These are phyloP conservation scores for Clavispora santaluciae DNA, from an alignment of 805 yeast genomes.

Conservation along the genomic window DNA sequence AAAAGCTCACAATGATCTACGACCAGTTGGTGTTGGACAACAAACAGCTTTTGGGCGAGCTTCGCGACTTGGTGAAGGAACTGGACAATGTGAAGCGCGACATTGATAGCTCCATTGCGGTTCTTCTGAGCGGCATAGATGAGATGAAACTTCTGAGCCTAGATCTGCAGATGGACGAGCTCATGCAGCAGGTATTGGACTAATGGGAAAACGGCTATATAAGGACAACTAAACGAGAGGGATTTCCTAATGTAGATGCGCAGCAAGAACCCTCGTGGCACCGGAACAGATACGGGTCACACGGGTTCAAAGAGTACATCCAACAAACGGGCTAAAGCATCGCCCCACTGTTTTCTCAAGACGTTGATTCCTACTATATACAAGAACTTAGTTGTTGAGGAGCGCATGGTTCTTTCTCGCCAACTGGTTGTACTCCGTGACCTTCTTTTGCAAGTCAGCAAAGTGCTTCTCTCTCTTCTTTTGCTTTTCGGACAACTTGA, in stretches of 20 bases:
- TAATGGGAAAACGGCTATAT: neutral
- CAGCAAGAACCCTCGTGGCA: too few species aligned
- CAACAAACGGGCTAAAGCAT: too few species aligned
- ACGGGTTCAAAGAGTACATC: too few species aligned
- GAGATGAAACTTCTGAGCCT: conserved; percentile 16
- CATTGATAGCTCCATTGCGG: conserved; percentile 16
- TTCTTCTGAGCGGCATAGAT: conserved; percentile 13
- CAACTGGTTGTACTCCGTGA: conserved; percentile 32
- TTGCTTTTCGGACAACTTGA: conserved; percentile 42
- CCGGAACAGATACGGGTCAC: too few species aligned
- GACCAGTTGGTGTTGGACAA: conserved; percentile 35
- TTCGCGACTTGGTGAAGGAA: conserved; percentile 17
- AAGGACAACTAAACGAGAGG: too few species aligned
- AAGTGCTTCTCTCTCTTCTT: conserved; percentile 25
- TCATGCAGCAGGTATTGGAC: conserved; percentile 13
- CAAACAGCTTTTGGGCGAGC: conserved; percentile 20
- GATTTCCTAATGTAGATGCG: too few species aligned
- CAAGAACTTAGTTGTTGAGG: conserved; percentile 7
- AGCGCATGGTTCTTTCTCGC: conserved; percentile 32
- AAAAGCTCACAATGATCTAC: conserved; percentile 29
- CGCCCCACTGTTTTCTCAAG: too few species aligned
- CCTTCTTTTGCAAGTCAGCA: conserved; percentile 35
- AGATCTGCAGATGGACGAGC: conserved; percentile 18
- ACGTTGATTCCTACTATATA: neutral
- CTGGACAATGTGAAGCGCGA: conserved; percentile 19